These are phyloP conservation scores for Leccinum olivaceopallidum DNA, from an alignment of 768 basidiomycete genomes.

Conservation along the genomic window DNA sequence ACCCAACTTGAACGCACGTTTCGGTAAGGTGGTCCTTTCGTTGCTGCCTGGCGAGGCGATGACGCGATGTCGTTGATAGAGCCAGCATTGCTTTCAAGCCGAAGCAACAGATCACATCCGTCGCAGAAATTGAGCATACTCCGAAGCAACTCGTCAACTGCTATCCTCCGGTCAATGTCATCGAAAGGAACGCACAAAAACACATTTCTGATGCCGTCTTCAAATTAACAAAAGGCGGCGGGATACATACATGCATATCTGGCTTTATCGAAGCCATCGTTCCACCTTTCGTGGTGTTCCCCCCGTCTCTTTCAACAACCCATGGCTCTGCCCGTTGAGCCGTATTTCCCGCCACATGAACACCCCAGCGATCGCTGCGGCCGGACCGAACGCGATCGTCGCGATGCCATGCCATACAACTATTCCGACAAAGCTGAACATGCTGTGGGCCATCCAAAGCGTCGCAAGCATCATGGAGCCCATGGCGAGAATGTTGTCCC, in stretches of 20 bases:
- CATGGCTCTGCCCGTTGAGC: conserved; percentile 17
- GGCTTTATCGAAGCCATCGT: neutral
- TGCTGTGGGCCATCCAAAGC: conserved; percentile 47
- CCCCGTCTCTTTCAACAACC: neutral
- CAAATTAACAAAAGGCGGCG: neutral
- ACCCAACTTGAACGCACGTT: neutral
- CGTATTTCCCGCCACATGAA: conserved; percentile 50
- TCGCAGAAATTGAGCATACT: conserved; percentile 61
- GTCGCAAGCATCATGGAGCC: conserved; percentile 43
- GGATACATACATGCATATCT: neutral
- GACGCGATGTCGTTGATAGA: no score
- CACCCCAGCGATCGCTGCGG: conserved; percentile 49
- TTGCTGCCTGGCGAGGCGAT: no score
- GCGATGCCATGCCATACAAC: conserved; percentile 45
- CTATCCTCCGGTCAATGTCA: conserved; percentile 3
- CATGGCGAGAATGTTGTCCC: conserved; percentile 47
- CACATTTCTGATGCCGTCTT: neutral
- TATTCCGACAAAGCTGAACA: conserved; percentile 35
- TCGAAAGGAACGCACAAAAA: neutral
- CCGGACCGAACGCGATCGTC: conserved; percentile 46
- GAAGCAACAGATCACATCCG: no score
- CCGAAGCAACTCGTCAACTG: conserved; percentile 97
- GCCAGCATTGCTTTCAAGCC: no score
- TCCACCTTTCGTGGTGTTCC: conserved; percentile 5
- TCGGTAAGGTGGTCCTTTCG: neutral